phyloP scores from a whole-genome alignment of 441 rosid species.

The Viola pubescens region DNA sequence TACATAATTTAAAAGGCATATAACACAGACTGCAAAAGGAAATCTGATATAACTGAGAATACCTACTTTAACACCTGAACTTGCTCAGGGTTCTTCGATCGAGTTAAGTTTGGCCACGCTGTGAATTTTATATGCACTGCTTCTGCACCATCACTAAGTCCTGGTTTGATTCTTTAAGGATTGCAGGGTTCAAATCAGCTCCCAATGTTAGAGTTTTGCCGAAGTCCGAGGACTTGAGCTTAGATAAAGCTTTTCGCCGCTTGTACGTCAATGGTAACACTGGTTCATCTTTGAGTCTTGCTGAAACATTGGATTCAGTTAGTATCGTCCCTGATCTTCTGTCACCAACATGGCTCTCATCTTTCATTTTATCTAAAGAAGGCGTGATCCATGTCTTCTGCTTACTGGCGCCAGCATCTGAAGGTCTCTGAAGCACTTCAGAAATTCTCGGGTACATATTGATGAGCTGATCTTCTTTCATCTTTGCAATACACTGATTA shows the following conservation, averaged over 20 bases:
- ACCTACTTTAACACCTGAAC: no score
- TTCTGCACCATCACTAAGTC: conserved; percentile 22
- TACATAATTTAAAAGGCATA: no score
- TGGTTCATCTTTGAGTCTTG: conserved; percentile 25
- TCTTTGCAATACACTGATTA: conserved; percentile 19
- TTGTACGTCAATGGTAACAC: conserved; percentile 48
- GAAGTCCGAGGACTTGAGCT: conserved; percentile 24
- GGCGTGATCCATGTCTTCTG: conserved; percentile 22
- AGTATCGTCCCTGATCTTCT: conserved; percentile 21
- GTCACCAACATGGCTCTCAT: conserved; percentile 17
- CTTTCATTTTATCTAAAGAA: conserved; percentile 23
- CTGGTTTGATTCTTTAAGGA: conserved; percentile 21
- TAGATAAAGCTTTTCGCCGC: conserved; percentile 43
- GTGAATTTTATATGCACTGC: conserved; percentile 22
- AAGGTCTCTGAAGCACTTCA: conserved; percentile 20
- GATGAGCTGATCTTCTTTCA: conserved; percentile 20
- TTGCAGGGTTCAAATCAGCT: conserved; percentile 20
- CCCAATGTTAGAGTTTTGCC: conserved; percentile 21
- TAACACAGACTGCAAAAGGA: no score
- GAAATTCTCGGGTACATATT: conserved; percentile 22
- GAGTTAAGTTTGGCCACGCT: background rate
- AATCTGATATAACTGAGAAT: no score
- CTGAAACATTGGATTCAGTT: conserved; percentile 22
- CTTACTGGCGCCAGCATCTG: conserved; percentile 16
- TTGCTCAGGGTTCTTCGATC: no score